Evolutionary conservation across 352 stramenopile genomes (phyloP), one percentile per base, ranked within the genome.

Genomic region (Phytophthora aleatoria): DNA sequence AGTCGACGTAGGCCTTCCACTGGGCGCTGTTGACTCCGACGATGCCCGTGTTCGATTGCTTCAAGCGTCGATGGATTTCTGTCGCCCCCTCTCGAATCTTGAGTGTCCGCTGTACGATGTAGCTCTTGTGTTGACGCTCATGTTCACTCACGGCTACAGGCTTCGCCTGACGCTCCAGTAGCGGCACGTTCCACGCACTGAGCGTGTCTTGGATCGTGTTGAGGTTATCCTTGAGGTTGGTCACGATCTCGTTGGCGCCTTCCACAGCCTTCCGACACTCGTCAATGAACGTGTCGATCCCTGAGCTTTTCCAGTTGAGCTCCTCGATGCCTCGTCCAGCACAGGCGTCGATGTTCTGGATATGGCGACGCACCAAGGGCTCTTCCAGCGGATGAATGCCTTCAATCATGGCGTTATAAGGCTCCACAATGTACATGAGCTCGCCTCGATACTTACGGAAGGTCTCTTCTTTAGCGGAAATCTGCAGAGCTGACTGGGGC

Each of bases 1-100:
- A 99, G 67, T 99, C 94, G 16, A 99, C 90, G 63, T 99, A 99
- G 12, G 90, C 91, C 53, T 95, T 97, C 97, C 97, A 99, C 71
- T 99, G 85, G n/a, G 94, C 95, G 27, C 85, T 93, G 63, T 98
- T 98, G 39, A 96, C 95, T 11, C 86, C 81, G 10, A 98, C 90
- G 30, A 99, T 92, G 8, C 96, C 82, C 13, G 96, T 95, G 70
- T 98, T 98, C 2, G 92, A 98, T 62, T 99, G 94, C 71, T 99
- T 99, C 43, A 99, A 59, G 16, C 97, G 85, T 13, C 86, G 85
- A 59, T 99, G 93, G 69, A 99, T 99, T 76, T 98, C 91, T 9
- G 96, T 90, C 4, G 97, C 96, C 13, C 91, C 92, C 60, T 99
- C 94, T 26, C 96, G 97, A 54, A 99, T 98, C 55, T 98, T 96